phyloP scores from a whole-genome alignment of 495 filamentous ascomycete species.

The Talaromyces trachyspermus region DNA sequence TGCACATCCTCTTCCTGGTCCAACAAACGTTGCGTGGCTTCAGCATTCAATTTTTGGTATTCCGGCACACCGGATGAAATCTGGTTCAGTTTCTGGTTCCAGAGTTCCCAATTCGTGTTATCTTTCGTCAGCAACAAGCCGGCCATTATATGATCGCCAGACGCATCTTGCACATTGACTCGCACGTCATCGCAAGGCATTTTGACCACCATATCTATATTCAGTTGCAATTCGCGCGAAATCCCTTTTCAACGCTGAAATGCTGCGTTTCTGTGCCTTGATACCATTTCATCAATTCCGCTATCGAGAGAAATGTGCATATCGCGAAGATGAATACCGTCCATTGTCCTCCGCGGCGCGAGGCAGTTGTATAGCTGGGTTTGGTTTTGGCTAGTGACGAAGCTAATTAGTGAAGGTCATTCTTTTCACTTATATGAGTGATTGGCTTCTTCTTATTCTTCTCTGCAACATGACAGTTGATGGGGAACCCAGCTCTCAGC shows the following conservation, averaged over 20 bases:
- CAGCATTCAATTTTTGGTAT: slow-evolving; percentile 44
- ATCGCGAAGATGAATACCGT: slow-evolving; percentile 74
- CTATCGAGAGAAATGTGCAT: slow-evolving; percentile 62
- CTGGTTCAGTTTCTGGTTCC: slow-evolving; percentile 72
- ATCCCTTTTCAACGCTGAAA: slow-evolving; percentile 94
- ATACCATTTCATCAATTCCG: slow-evolving; percentile 78
- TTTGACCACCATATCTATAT: slow-evolving; percentile 85
- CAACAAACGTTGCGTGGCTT: slow-evolving; percentile 31
- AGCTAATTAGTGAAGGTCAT: too few species aligned
- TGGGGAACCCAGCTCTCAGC: too few species aligned
- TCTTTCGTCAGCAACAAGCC: slow-evolving; percentile 67
- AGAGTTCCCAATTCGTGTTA: slow-evolving; percentile 69
- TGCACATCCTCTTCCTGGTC: slow-evolving; percentile 47
- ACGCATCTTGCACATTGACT: slow-evolving; percentile 95
- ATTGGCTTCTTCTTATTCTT: neutral
- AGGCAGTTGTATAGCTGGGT: slow-evolving; percentile 77
- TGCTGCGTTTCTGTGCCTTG: slow-evolving; percentile 74
- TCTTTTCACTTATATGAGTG: too few species aligned
- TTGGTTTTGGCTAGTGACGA: slow-evolving; percentile 92
- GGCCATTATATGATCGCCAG: slow-evolving; percentile 84
- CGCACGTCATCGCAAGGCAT: slow-evolving; percentile 87
- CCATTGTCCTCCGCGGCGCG: slow-evolving; percentile 81
- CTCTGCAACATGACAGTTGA: neutral
- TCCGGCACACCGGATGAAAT: slow-evolving; percentile 47
- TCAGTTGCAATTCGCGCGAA: slow-evolving; percentile 81